phyloP scores from a whole-genome alignment of 768 basidiomycete species.

The Termitomyces sp. region DNA sequence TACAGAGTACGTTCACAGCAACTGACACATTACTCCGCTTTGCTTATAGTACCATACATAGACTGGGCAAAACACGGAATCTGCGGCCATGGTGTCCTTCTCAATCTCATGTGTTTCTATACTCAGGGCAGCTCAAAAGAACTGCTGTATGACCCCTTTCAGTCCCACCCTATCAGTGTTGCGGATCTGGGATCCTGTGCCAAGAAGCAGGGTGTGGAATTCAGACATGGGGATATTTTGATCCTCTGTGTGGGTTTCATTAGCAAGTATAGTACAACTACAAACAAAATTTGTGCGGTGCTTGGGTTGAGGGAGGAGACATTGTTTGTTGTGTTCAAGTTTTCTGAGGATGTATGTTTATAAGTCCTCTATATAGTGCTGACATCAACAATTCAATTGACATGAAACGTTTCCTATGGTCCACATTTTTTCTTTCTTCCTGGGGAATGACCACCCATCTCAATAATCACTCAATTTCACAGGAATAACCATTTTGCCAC shows the following conservation, averaged over 20 bases:
- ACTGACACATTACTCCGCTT: too few relatives aligned
- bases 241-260: slow-evolving; percentile 60
- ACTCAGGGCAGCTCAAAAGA: slow-evolving; percentile 30
- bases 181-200: slow-evolving; percentile 47
- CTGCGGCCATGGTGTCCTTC: slow-evolving; percentile 64
- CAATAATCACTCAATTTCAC: not conserved
- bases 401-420: slow-evolving; percentile 72
- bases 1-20: slow-evolving; percentile 56
- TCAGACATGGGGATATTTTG: slow-evolving; percentile 57
- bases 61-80: slow-evolving; percentile 73
- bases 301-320: slow-evolving; percentile 39
- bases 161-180: slow-evolving; percentile 45
- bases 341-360: too few relatives aligned
- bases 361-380: slow-evolving; percentile 35
- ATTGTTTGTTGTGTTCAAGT: slow-evolving; percentile 51
- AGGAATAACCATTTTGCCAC: slow-evolving; percentile 76
- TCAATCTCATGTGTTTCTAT: slow-evolving; percentile 57
- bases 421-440: not conserved
- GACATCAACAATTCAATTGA: slow-evolving; percentile 64
- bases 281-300: slow-evolving; percentile 39
- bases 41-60: slow-evolving; percentile 18
- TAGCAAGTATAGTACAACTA: slow-evolving; percentile 43
- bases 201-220: slow-evolving; percentile 51
- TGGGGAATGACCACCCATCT: not conserved
- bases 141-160: slow-evolving; percentile 64